phyloP scores from a whole-genome alignment of 2,329 filamentous ascomycete species.

The Penicillium sp. region DNA sequence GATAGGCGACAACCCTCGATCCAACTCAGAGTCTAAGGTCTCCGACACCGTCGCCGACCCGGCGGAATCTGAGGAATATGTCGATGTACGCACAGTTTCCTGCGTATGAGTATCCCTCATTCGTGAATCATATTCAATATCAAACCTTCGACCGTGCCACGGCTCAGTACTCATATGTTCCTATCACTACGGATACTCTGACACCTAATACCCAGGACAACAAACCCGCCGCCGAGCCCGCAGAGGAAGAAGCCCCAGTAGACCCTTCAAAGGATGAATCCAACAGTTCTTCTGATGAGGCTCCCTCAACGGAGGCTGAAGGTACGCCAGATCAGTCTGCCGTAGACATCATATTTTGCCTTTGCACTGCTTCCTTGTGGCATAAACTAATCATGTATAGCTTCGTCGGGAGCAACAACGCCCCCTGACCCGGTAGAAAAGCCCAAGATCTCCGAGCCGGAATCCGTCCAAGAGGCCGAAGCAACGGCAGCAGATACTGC shows the following conservation, averaged over 20 bases:
- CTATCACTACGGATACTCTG: conserved; percentile 41
- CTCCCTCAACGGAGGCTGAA: conserved; percentile 31
- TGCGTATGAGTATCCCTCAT: conserved; percentile 48
- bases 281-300: conserved; percentile 31
- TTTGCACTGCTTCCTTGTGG: not conserved
- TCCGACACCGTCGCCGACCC: conserved; percentile 34
- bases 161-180: conserved; percentile 42
- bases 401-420: conserved; percentile 33
- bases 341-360: not conserved
- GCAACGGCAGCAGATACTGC: conserved; percentile 21
- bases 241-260: conserved; percentile 24
- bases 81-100: conserved; percentile 50
- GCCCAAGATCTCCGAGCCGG: conserved; percentile 20
- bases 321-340: conserved; percentile 31
- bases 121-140: conserved; percentile 43
- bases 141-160: conserved; percentile 50
- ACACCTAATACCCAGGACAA: conserved; percentile 45
- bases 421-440: conserved; percentile 31
- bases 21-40: conserved; percentile 27
- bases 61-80: conserved; percentile 43
- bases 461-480: conserved; percentile 28
- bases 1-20: conserved; percentile 32
- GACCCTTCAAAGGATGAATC: conserved; percentile 29
- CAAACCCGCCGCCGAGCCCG: conserved; percentile 37
- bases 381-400: conserved; percentile 28